phyloP scores from a whole-genome alignment of 495 filamentous ascomycete species.

The Aspergillus sclerotiicarbonarius region DNA sequence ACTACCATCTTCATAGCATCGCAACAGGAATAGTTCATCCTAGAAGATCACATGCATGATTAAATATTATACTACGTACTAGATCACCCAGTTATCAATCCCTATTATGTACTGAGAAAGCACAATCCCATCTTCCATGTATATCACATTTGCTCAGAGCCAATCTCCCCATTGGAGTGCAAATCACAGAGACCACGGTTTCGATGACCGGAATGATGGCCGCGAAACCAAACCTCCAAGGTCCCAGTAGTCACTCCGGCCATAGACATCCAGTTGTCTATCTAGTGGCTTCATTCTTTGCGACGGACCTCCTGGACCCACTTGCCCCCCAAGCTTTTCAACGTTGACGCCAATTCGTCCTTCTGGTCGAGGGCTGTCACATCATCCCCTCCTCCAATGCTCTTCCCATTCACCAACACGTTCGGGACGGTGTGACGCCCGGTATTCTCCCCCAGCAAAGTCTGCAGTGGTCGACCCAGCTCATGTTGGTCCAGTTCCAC shows the following conservation, averaged over 20 bases:
- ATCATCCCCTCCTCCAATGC: conserved; percentile 89
- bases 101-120: not conserved
- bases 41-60: not conserved
- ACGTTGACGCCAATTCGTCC: conserved; percentile 67
- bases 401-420: conserved; percentile 79
- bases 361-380: conserved; percentile 67
- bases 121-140: too few species aligned
- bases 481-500: conserved; percentile 87
- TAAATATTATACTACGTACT: not conserved
- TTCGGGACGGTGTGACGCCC: conserved; percentile 88
- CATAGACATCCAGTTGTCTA: not conserved
- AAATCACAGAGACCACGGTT: too few species aligned
- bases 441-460: conserved; percentile 64
- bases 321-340: conserved; percentile 72
- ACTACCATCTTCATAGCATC: too few species aligned
- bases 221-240: too few species aligned
- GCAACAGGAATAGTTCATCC: too few species aligned
- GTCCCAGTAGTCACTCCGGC: too few species aligned
- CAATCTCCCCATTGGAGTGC: too few species aligned
- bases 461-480: conserved; percentile 69
- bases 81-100: too few species aligned
- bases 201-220: too few species aligned
- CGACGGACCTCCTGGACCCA: conserved; percentile 54
- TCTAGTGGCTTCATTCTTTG: conserved; percentile 9
- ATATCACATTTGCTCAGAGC: too few species aligned